Base-by-base conservation (phyloP, 768 basidiomycete genomes). In the Russula sp. region DNA sequence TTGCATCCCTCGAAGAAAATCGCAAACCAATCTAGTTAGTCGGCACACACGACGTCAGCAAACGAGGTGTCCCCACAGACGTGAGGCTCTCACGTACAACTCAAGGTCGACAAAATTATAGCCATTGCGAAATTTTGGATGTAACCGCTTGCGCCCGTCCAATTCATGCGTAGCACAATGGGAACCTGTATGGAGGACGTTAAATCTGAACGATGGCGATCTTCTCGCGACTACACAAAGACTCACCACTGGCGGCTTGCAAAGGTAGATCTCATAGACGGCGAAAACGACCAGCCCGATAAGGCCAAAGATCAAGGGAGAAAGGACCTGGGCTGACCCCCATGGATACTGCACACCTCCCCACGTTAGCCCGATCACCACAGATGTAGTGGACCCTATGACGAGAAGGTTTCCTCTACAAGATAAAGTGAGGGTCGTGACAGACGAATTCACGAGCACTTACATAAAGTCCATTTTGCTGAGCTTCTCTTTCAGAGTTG, bases 311-410 rank as follows among this genome's bases (percentile, higher is more conserved):
- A 76, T 60, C 7, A 82, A 70, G 0, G 81, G 78, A 0, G 71
- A 73, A n/a, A 83, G 69, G 5, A 80, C 75, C 1, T 65, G 69
- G 16, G 61, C 64, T 0, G 76, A 77, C 5, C 64, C 57, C 81
- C 81, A 82, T 0, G 75, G 61, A 55, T 72, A 77, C 3, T 67
- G 64, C 7, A 73, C 69, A 7, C 81, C 81, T 2, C 76, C 81
- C 78, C 74, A 76, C 9, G 78, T 74, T 51, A 77, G 58, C 14
- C 69, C 75, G 41, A 77, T 66, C 8, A 70, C 67, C 25, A 61
- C 60, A 32, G 72, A 66, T 4, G 69, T 67, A 0, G 73, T 72
- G 32, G 70, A 69, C 1, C 65, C 59, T 38, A 74, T 72, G 16
- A 78, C 60, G 6, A 77, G 47, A 3, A 70, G 11, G 46, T 76